phyloP scores from a whole-genome alignment of 2,329 filamentous ascomycete genomes.

The Neurospora sp. region DNA sequence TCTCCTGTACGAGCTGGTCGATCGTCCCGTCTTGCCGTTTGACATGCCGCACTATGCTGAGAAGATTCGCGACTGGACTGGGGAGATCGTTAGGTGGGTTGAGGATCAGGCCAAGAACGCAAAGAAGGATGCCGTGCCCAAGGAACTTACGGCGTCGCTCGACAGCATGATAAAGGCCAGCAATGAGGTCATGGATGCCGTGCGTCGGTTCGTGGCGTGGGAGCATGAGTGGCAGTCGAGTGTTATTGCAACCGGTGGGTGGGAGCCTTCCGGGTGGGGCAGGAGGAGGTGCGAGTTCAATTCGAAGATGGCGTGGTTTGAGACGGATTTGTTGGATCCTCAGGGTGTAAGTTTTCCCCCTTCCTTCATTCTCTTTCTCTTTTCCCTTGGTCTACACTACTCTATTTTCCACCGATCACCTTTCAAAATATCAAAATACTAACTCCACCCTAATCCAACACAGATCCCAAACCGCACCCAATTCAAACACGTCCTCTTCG shows the following conservation, averaged over 20 bases:
- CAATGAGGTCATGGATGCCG: slow-evolving; percentile 46
- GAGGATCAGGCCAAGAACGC: slow-evolving; percentile 37
- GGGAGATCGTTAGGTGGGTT: slow-evolving; percentile 57
- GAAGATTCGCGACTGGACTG: slow-evolving; percentile 54
- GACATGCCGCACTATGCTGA: slow-evolving; percentile 66
- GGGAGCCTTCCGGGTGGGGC: slow-evolving; percentile 62
- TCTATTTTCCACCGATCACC: no score
- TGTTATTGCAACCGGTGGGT: slow-evolving; percentile 62
- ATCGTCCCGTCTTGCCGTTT: slow-evolving; percentile 73
- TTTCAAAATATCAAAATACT: slow-evolving; percentile 6
- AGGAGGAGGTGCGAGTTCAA: slow-evolving; percentile 68
- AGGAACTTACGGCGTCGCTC: slow-evolving; percentile 35
- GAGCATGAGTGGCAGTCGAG: slow-evolving; percentile 66
- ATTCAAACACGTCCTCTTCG: slow-evolving; percentile 89
- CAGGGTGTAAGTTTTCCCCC: slow-evolving; percentile 57
- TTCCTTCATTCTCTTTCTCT: background rate
- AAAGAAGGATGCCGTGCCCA: slow-evolving; percentile 20
- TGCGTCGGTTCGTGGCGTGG: slow-evolving; percentile 63
- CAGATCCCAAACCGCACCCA: slow-evolving; percentile 75
- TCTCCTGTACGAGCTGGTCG: slow-evolving; percentile 75
- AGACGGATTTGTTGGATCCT: slow-evolving; percentile 72
- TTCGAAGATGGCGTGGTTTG: slow-evolving; percentile 67
- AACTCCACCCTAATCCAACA: background rate
- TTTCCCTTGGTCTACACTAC: background rate
- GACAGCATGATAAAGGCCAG: slow-evolving; percentile 54